phyloP scores from a whole-genome alignment of 2,329 filamentous ascomycete species.

The Botrytis squamosa region DNA sequence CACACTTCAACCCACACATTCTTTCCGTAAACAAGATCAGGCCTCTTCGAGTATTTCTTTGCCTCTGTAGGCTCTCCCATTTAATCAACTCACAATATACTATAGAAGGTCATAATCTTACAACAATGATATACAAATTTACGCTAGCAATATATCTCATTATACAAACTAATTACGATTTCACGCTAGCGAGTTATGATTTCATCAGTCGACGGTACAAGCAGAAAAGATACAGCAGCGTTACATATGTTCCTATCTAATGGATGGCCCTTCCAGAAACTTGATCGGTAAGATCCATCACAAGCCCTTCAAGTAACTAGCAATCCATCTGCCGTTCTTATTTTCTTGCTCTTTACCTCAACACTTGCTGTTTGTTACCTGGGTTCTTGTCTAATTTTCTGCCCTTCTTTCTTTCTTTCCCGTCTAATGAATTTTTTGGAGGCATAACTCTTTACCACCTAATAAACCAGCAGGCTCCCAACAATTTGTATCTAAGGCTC shows the following conservation, averaged over 20 bases:
- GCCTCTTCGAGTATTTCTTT: neutral
- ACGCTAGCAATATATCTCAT: neutral
- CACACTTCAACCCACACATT: neutral
- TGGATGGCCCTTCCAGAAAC: neutral
- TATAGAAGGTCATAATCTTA: neutral
- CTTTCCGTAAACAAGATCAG: neutral
- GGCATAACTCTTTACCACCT: neutral
- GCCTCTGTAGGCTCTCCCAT: too few relatives aligned
- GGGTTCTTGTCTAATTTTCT: neutral
- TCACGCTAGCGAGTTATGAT: neutral
- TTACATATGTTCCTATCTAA: neutral
- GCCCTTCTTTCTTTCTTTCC: neutral
- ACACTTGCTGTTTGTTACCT: neutral
- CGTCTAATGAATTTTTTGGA: neutral
- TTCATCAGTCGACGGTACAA: neutral
- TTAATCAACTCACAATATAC: neutral
- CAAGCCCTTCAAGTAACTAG: neutral
- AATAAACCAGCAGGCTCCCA: neutral
- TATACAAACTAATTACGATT: neutral
- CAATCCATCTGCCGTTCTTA: neutral
- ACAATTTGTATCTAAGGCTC: neutral
- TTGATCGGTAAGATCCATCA: neutral
- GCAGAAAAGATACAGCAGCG: neutral
- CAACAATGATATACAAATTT: neutral
- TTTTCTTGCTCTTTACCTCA: neutral